Conservation (phyloP, 1,284 basidiomycete species). For the Moniliophthora roreri region DNA sequence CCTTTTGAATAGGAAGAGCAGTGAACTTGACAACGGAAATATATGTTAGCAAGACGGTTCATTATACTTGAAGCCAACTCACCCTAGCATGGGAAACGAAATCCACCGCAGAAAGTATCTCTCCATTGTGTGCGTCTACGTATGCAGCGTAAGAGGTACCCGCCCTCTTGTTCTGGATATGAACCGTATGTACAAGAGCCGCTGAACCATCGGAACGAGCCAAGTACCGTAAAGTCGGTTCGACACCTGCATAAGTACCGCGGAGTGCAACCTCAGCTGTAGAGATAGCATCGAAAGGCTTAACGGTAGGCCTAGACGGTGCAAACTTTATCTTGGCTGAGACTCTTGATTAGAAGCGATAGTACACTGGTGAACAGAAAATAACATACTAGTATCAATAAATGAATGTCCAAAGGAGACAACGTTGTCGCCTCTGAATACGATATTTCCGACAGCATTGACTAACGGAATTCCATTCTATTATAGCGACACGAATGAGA, state of each 20-base stretch:
- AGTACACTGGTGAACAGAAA: not conserved
- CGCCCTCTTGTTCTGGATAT: constrained; percentile 51
- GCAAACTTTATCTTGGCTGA: constrained; percentile 28
- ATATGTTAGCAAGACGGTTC: not conserved
- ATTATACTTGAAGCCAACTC: constrained; percentile 16
- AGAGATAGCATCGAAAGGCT: constrained; percentile 27
- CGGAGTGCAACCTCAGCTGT: constrained; percentile 28
- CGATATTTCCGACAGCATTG: constrained; percentile 51
- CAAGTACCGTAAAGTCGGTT: constrained; percentile 36
- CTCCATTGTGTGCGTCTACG: constrained; percentile 57
- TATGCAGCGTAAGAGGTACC: constrained; percentile 63
- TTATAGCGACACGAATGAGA: constrained; percentile 2
- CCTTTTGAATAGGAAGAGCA: constrained; percentile 35
- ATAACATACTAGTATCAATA: constrained; percentile 39
- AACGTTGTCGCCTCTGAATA: constrained; percentile 38
- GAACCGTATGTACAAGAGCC: constrained; percentile 47
- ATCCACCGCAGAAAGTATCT: constrained; percentile 55
- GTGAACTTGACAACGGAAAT: constrained; percentile 33
- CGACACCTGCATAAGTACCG: constrained; percentile 32
- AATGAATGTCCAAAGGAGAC: constrained; percentile 52
- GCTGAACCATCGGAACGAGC: constrained; percentile 45
- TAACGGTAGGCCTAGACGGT: constrained; percentile 29
- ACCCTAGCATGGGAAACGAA: constrained; percentile 49
- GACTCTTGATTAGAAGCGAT: too few relatives aligned
- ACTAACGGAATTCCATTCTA: constrained; percentile 45